These are phyloP conservation scores for Dovyalis caffra DNA, from an alignment of 345 rosid species.

Conservation along the genomic window DNA sequence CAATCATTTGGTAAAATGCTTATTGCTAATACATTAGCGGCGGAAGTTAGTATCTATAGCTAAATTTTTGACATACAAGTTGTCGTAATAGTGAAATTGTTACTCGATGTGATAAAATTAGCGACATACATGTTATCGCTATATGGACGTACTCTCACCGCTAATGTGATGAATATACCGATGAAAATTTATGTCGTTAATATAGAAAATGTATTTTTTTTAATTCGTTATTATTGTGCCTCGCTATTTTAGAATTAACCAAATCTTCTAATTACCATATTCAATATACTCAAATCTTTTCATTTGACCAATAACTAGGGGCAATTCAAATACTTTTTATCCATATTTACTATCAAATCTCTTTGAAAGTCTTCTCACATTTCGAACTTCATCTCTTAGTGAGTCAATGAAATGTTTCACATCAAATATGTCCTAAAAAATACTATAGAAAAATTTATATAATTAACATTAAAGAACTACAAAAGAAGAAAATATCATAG, in stretches of 20 bases:
- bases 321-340: slow-evolving; percentile 58
- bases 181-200: too few species aligned
- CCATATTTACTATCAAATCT: slow-evolving; percentile 59
- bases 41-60: too few species aligned
- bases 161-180: too few species aligned
- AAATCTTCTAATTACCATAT: neutral
- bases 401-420: slow-evolving; percentile 88
- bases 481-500: slow-evolving; percentile 1
- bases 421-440: slow-evolving; percentile 93
- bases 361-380: slow-evolving; percentile 78
- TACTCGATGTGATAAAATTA: too few species aligned
- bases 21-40: too few species aligned
- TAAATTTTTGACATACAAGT: too few species aligned
- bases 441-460: slow-evolving; percentile 49
- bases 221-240: neutral
- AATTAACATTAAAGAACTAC: slow-evolving; percentile 3
- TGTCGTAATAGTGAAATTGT: too few species aligned
- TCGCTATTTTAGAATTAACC: neutral
- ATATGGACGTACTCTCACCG: too few species aligned
- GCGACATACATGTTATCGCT: too few species aligned
- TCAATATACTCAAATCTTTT: slow-evolving; percentile 18
- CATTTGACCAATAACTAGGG: slow-evolving; percentile 97
- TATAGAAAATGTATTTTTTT: too few species aligned
- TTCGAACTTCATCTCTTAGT: slow-evolving; percentile 87
- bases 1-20: too few species aligned